Evolutionary conservation across 1,139 yeast genomes (phyloP).

Genomic region (Suhomyces terraborum): DNA sequence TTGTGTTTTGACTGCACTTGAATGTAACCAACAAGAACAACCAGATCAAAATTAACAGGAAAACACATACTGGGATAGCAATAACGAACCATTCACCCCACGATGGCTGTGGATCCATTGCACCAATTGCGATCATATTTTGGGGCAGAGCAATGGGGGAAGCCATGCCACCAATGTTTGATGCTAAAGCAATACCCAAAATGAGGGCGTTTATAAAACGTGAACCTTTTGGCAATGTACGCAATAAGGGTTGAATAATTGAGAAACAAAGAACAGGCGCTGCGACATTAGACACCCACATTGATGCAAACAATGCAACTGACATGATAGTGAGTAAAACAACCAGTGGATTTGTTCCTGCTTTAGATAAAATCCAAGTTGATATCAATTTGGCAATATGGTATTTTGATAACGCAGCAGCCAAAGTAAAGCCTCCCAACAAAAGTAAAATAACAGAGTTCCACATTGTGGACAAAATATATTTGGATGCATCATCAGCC

Average conservation of each 20-base stretch:
- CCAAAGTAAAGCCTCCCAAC: slow-evolving; percentile 72
- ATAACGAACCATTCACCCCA: slow-evolving; percentile 82
- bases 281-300: slow-evolving; percentile 82
- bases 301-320: slow-evolving; percentile 67
- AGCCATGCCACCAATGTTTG: slow-evolving; percentile 77
- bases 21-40: slow-evolving; percentile 56
- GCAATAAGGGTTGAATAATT: slow-evolving; percentile 61
- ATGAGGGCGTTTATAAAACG: slow-evolving; percentile 65
- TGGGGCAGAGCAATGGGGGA: slow-evolving; percentile 83
- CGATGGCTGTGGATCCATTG: slow-evolving; percentile 64
- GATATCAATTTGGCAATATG: slow-evolving; percentile 69
- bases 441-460: slow-evolving; percentile 69
- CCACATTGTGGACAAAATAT: slow-evolving; percentile 67
- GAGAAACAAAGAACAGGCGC: slow-evolving; percentile 76
- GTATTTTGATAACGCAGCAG: slow-evolving; percentile 71
- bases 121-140: slow-evolving; percentile 71
- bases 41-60: slow-evolving; percentile 61
- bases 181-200: slow-evolving; percentile 70
- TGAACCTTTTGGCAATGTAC: slow-evolving; percentile 62
- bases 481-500: slow-evolving; percentile 56
- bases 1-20: slow-evolving; percentile 43
- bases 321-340: slow-evolving; percentile 66
- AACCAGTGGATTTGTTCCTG: slow-evolving; percentile 67
- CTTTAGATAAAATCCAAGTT: slow-evolving; percentile 61
- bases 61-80: slow-evolving; percentile 62